Base-by-base conservation (phyloP, 1,284 basidiomycete species). In the Schizopora paradoxa region DNA sequence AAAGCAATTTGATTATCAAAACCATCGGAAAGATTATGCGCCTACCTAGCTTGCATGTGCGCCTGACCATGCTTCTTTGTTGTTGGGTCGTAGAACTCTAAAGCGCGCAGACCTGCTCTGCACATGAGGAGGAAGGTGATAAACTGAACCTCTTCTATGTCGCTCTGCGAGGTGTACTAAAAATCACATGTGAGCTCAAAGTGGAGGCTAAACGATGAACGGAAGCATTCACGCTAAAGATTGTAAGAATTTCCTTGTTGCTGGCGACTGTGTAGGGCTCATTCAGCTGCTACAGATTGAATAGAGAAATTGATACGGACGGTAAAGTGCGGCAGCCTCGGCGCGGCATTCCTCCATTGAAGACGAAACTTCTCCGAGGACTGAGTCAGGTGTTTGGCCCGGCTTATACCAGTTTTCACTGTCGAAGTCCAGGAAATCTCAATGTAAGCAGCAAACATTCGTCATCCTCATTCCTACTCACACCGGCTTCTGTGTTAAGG, bases 291-390 rank as follows among this genome's bases (percentile, higher is more conserved):
- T 21, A 22, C 14, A n/a, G 3, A 43, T 16, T 29, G 32, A 32
- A 13, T 19, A 28, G 28, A 27, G 34, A 28, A 34, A 16, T 14
- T 29, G 33, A 25, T 19, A 67, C 80, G 65, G 55, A 85, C 86
- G 71, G 63, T 77, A 91, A 31, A 90, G 66, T 0, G 85, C 84
- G 16, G 89, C 88, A 4, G 85, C 76, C 64, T 91, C 89, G 2
- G 88, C 88, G 19, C 89, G 78, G 56, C 88, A 91, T 66, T 91
- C 89, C 61, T 91, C 89, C 76, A 91, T 78, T 0, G 87, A 91
- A 0, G 86, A 89, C 2, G 86, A 89, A 3, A 90, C 84, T 53
- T 89, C 83, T 1, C 88, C 88, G 1, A 91, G 71, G 4, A 90
- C 81, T 3, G 86, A 80, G 44, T 78, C 84, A 21, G 85, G 73